Percentiles rank a stretch among this genome's conserved stretches.
These are phyloP conservation scores for Xylaria scruposa DNA, from an alignment of 495 filamentous ascomycete genomes.

Conservation along the genomic window DNA sequence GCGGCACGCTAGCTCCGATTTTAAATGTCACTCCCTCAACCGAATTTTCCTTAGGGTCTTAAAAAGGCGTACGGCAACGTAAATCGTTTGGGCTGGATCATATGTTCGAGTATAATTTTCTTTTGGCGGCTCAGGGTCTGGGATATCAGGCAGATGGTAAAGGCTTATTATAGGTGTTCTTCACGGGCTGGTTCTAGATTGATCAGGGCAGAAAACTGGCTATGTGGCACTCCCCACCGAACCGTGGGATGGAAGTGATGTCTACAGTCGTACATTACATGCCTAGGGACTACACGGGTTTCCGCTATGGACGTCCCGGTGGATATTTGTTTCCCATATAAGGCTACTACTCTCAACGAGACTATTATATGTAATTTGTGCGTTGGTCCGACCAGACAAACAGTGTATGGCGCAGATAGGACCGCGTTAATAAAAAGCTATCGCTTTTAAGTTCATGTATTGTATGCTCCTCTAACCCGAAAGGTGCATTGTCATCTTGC, in stretches of 20 bases:
- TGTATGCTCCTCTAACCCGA: not conserved
- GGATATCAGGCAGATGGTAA: constrained; percentile 26
- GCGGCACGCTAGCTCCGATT: not conserved
- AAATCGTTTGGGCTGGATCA: constrained; percentile 23
- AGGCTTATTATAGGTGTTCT: constrained; percentile 20
- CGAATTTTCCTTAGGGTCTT: constrained; percentile 7
- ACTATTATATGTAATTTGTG: not conserved
- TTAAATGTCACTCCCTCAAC: not conserved
- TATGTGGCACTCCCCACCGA: not conserved
- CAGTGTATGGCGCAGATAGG: not conserved
- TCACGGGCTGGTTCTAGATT: constrained; percentile 20
- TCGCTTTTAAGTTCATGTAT: constrained; percentile 11
- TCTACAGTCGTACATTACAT: constrained; percentile 7
- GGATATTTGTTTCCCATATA: not conserved
- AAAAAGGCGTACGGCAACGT: constrained; percentile 25
- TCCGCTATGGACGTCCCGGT: not conserved
- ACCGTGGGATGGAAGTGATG: constrained; percentile 6
- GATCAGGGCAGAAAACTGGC: constrained; percentile 19
- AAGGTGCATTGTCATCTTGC: not conserved
- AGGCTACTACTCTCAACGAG: constrained; percentile 4
- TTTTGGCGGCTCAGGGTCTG: constrained; percentile 20
- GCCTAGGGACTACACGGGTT: not conserved
- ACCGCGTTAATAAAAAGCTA: not conserved
- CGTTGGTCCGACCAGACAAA: not conserved
- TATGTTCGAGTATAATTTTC: constrained; percentile 23